These are phyloP conservation scores for Lepraria neglecta DNA, from an alignment of 495 filamentous ascomycete species.

Conservation along the genomic window DNA sequence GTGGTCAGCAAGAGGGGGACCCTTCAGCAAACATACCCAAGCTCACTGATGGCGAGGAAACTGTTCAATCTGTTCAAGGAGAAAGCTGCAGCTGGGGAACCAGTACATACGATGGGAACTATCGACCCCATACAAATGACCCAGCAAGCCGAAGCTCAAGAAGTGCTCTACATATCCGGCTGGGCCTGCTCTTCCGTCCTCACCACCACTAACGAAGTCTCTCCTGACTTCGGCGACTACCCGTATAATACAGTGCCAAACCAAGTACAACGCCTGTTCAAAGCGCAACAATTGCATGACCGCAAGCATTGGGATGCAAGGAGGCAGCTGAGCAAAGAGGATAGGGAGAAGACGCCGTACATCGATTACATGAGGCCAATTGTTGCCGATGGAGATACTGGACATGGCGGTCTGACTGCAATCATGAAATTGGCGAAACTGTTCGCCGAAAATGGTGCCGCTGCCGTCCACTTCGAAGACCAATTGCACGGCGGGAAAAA, in stretches of 20 bases:
- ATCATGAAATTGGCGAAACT: slow-evolving; percentile 96
- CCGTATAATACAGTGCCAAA: slow-evolving; percentile 98
- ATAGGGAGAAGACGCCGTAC: slow-evolving; percentile 70
- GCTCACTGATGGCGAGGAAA: slow-evolving; percentile 87
- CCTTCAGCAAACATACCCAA: slow-evolving; percentile 79
- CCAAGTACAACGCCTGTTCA: slow-evolving; percentile 91
- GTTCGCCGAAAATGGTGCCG: slow-evolving; percentile 96
- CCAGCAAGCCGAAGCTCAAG: slow-evolving; percentile 92
- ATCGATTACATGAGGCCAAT: slow-evolving; percentile 91
- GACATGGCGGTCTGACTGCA: slow-evolving; percentile 82
- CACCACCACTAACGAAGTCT: slow-evolving; percentile 93
- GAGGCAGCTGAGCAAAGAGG: slow-evolving; percentile 63
- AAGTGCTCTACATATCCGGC: slow-evolving; percentile 90
- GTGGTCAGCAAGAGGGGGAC: slow-evolving; percentile 88
- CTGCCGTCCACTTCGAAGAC: slow-evolving; percentile 95
- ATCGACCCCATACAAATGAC: slow-evolving; percentile 99
- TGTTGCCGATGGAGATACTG: slow-evolving; percentile 95
- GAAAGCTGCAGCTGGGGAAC: slow-evolving; percentile 65
- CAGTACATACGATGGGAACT: slow-evolving; percentile 94
- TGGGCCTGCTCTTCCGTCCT: slow-evolving; percentile 95
- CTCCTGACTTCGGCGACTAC: slow-evolving; percentile 95
- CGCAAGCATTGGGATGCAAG: slow-evolving; percentile 87
- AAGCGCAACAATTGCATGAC: slow-evolving; percentile 94
- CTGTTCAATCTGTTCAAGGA: slow-evolving; percentile 82
- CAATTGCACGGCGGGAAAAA: slow-evolving; percentile 98